Conservation (phyloP, 805 yeast species). For the Suhomyces prunicola region DNA sequence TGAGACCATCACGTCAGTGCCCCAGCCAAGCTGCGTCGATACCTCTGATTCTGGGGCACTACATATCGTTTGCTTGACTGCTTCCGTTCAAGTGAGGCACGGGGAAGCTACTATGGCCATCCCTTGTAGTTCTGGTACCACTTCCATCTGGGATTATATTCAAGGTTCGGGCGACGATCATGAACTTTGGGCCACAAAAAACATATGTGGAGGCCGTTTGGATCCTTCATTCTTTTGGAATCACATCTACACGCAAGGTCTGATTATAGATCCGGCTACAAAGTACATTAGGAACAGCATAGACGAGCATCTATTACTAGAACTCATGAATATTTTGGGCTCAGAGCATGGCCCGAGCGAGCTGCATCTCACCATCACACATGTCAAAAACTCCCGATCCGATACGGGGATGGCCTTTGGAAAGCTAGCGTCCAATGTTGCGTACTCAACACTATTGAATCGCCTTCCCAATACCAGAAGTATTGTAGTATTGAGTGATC, state of each 20-base stretch:
- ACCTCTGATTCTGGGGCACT: not conserved
- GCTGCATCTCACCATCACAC: conserved; percentile 8
- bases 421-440: conserved; percentile 13
- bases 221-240: conserved; percentile 60
- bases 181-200: conserved; percentile 64
- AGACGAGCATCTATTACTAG: conserved; percentile 20
- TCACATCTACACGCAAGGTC: conserved; percentile 10
- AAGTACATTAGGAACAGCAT: conserved; percentile 21
- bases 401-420: conserved; percentile 31
- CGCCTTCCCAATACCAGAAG: conserved; percentile 4
- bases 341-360: not conserved
- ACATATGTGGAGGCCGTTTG: conserved; percentile 44
- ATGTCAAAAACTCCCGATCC: conserved; percentile 8
- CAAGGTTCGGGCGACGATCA: conserved; percentile 97
- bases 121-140: not conserved
- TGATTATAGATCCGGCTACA: conserved; percentile 19
- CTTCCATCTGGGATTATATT: conserved; percentile 47
- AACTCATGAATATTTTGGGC: not conserved
- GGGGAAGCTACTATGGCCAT: conserved; percentile 3
- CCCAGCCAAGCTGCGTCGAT: conserved; percentile 4
- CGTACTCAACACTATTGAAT: conserved; percentile 5
- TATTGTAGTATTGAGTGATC: conserved; percentile 25
- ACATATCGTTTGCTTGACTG: conserved; percentile 48
- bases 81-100: conserved; percentile 43
- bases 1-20: conserved; percentile 25